A percentile compares a stretch with the other conserved stretches of the same genome.
phyloP scores from a whole-genome alignment of 2,329 filamentous ascomycete genomes.

The Ilyonectria sp. region DNA sequence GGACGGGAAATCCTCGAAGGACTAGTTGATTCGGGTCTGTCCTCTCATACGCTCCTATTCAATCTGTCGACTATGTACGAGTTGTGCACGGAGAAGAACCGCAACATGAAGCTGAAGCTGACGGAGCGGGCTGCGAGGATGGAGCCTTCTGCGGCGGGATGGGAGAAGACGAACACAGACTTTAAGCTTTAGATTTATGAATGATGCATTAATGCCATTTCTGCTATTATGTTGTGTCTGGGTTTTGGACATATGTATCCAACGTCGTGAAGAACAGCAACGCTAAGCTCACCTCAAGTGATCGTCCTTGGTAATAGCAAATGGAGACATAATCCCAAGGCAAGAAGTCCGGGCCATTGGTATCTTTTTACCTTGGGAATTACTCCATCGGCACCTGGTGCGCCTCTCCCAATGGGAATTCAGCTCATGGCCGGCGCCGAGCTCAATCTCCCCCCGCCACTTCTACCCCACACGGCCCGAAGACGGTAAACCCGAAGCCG shows the following conservation, averaged over 20 bases:
- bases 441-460: conserved; percentile 14
- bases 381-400: background rate
- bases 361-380: background rate
- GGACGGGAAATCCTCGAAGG: conserved; percentile 77
- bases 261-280: no score
- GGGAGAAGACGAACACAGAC: conserved; percentile 80
- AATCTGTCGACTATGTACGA: conserved; percentile 95
- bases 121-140: conserved; percentile 78
- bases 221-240: background rate
- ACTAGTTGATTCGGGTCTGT: conserved; percentile 73
- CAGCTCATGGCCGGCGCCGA: conserved; percentile 9
- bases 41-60: conserved; percentile 87
- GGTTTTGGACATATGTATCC: background rate
- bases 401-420: background rate
- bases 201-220: background rate
- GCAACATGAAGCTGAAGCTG: conserved; percentile 78
- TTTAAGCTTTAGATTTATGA: conserved; percentile 76
- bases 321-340: background rate
- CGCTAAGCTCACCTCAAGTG: no score
- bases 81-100: conserved; percentile 84
- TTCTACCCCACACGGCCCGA: conserved; percentile 46
- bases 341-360: background rate
- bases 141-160: conserved; percentile 70
- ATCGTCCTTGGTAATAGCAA: no score
- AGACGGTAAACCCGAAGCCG: conserved; percentile 34